Evolutionary conservation across 2,329 filamentous ascomycete species (phyloP).

Genomic region (Bipolaris bicolor): DNA sequence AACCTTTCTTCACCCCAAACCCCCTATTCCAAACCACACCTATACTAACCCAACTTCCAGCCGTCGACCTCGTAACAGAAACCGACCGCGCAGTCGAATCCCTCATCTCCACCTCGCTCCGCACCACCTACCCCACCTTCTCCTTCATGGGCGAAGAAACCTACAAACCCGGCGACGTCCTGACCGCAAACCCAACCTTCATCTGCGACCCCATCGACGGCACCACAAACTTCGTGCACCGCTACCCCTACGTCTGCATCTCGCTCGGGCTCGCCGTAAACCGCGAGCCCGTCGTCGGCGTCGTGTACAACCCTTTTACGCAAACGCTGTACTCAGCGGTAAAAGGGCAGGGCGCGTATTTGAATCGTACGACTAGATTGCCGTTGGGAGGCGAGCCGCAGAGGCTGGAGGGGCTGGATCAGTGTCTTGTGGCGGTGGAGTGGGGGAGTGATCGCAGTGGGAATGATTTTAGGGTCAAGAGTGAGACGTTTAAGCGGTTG

Average conservation of each 20-base stretch:
- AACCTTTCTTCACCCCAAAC: too few species aligned
- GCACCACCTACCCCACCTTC: conserved; percentile 60
- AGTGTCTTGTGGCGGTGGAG: conserved; percentile 71
- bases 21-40: too few species aligned
- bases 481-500: conserved; percentile 65
- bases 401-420: conserved; percentile 65
- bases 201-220: conserved; percentile 84
- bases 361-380: conserved; percentile 47
- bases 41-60: conserved; percentile 33
- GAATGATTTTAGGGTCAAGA: conserved; percentile 73
- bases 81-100: conserved; percentile 67
- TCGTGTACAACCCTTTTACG: conserved; percentile 81
- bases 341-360: conserved; percentile 69
- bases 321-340: conserved; percentile 72
- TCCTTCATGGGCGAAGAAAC: conserved; percentile 63
- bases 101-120: conserved; percentile 60
- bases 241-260: conserved; percentile 75
- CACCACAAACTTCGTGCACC: conserved; percentile 81
- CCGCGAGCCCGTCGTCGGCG: conserved; percentile 68
- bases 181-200: conserved; percentile 74
- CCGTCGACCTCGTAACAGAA: conserved; percentile 68
- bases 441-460: conserved; percentile 74
- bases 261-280: conserved; percentile 74
- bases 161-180: conserved; percentile 67
- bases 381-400: conserved; percentile 58